Base-by-base conservation (phyloP, 2,329 filamentous ascomycete species). In the Exophiala phaeomuriformis region DNA sequence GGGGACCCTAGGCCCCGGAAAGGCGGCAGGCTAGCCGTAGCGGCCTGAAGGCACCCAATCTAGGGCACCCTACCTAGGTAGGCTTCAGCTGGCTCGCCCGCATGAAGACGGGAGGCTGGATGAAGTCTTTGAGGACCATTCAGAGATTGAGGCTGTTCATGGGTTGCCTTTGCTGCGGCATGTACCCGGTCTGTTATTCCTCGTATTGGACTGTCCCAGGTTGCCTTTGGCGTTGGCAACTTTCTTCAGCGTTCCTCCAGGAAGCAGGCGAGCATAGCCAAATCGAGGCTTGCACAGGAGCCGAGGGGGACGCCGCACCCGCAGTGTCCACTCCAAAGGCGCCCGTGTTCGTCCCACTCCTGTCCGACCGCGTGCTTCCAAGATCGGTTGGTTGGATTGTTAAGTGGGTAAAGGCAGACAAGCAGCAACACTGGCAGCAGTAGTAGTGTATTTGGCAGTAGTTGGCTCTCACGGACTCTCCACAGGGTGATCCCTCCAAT, bases 281-380 rank as follows among this genome's bases (percentile, higher is more conserved):
- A 53, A 49, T 55, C 36, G 49, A 49, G 51, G 47, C 47, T 52
- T 52, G 55, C 40, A 39, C 19, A 19, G 19, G 19, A 19, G 19
- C 19, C 39, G 42, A 47, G 48, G 29, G 40, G 47, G 40, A 31
- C 31, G 40, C 50, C 50, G 55, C 47, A 51, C 42, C 52, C 49
- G 52, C 52, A 45, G 49, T 48, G 49, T 31, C 31, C 40, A 9
- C 47, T 48, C 12, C n/a, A 35, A 36, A 12, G 44, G 30, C 12
- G 42, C 33, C 39, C 51, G n/a, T 35, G 36, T 29, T 45, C 45
- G 53, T 59, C 31, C 57, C 53, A 54, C 53, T 41, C 12, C 44
- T 49, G 53, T 56, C 58, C 50, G 53, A 56, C 56, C 58, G 56
- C 56, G 55, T 61, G 58, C 55, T 55, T 54, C 51, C 52, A 54